phyloP scores from a whole-genome alignment of 2,329 filamentous ascomycete species.

The Herpotrichia juniperi region DNA sequence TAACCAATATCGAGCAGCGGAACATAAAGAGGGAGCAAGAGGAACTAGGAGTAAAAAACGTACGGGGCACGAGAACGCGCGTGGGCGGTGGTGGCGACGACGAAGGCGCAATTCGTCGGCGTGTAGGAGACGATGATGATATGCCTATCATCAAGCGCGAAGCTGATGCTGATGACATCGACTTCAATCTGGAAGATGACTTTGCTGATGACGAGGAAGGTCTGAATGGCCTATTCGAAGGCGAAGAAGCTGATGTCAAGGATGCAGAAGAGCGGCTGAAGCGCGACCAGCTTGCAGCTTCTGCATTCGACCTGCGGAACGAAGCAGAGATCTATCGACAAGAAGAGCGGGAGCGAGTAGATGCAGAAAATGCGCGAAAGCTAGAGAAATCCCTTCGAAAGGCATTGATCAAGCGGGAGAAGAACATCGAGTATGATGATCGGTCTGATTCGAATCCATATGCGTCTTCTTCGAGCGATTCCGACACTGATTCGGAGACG shows the following conservation, averaged over 20 bases:
- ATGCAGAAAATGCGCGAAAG: conserved; percentile 71
- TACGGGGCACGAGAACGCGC: conserved; percentile 32
- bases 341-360: conserved; percentile 69
- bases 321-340: conserved; percentile 65
- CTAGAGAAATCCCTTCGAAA: conserved; percentile 81
- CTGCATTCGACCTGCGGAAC: conserved; percentile 73
- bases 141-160: conserved; percentile 53
- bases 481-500: conserved; percentile 63
- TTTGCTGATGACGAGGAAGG: conserved; percentile 86
- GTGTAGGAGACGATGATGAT: conserved; percentile 51
- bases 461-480: conserved; percentile 32
- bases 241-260: conserved; percentile 62
- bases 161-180: conserved; percentile 68
- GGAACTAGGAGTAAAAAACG: conserved; percentile 9
- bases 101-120: conserved; percentile 39
- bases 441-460: conserved; percentile 61
- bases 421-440: conserved; percentile 87
- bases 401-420: conserved; percentile 81
- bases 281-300: conserved; percentile 83
- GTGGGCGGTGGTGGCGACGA: conserved; percentile 41
- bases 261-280: conserved; percentile 70
- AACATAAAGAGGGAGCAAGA: conserved; percentile 59
- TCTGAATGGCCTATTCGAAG: conserved; percentile 49
- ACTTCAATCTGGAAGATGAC: conserved; percentile 69
- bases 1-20: conserved; percentile 49